phyloP scores from a whole-genome alignment of 192 early-diverging fungal genomes.

The Paraglomus occultum region DNA sequence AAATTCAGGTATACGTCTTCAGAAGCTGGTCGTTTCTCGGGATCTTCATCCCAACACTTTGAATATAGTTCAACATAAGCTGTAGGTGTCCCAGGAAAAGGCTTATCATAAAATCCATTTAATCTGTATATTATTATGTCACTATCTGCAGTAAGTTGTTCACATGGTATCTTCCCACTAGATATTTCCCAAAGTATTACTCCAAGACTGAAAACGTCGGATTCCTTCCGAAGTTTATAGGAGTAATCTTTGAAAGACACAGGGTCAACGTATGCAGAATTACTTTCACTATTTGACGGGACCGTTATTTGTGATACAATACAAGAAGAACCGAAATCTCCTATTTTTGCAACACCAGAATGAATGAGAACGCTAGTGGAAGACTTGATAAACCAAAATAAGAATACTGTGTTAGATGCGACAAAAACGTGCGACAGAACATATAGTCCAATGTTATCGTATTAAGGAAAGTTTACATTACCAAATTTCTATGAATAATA shows the following conservation, averaged over 20 bases:
- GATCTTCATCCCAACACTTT: slow-evolving; percentile 39
- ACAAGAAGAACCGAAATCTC: slow-evolving; percentile 17
- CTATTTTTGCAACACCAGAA: neutral
- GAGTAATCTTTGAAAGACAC: no score
- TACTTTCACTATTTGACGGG: neutral
- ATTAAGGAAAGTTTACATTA: neutral
- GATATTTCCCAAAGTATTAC: slow-evolving; percentile 46
- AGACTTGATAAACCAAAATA: neutral
- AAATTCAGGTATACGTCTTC: slow-evolving; percentile 9
- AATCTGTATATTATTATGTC: no score
- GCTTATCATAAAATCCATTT: slow-evolving; percentile 25
- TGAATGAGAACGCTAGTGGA: slow-evolving; percentile 9
- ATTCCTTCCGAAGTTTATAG: slow-evolving; percentile 32
- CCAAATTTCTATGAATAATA: slow-evolving; percentile 26
- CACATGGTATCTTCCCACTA: slow-evolving; percentile 31
- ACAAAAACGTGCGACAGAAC: neutral
- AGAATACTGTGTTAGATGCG: neutral
- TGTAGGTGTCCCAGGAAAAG: slow-evolving; percentile 34
- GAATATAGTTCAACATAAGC: slow-evolving; percentile 41
- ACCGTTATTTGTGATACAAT: no score
- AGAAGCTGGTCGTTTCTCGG: slow-evolving; percentile 31
- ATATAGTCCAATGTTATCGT: neutral
- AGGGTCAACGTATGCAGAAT: slow-evolving; percentile 17
- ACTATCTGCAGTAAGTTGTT: neutral
- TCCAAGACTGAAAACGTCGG: slow-evolving; percentile 44